Percentiles rank a stretch among this genome's conserved stretches.
Conservation (phyloP, 805 yeast species). For the Gaillardinia entomophila region DNA sequence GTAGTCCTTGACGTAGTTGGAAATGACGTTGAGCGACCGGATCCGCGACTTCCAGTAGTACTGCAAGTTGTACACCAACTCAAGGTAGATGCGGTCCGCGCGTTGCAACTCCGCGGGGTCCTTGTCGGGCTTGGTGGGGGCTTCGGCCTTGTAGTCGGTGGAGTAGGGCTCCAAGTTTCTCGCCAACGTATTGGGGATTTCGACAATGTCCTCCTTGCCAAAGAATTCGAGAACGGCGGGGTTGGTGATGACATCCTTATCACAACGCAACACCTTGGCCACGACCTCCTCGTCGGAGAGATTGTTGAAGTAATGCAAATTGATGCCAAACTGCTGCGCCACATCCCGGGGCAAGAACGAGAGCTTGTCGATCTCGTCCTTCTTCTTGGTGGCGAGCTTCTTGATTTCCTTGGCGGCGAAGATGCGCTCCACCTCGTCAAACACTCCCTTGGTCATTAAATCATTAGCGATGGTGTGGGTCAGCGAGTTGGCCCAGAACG, state of each 20-base stretch:
- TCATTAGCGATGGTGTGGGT: conserved; percentile 42
- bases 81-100: conserved; percentile 65
- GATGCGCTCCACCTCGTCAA: conserved; percentile 55
- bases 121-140: conserved; percentile 38
- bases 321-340: conserved; percentile 77
- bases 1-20: conserved; percentile 60
- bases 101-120: conserved; percentile 57
- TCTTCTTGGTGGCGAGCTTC: conserved; percentile 38
- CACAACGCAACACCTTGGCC: conserved; percentile 54
- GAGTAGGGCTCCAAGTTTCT: conserved; percentile 62
- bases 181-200: conserved; percentile 50
- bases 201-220: conserved; percentile 57
- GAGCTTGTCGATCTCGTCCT: conserved; percentile 41
- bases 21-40: conserved; percentile 50
- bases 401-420: conserved; percentile 54
- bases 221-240: conserved; percentile 63
- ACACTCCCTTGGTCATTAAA: conserved; percentile 53
- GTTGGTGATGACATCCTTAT: conserved; percentile 46
- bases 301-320: conserved; percentile 57
- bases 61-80: conserved; percentile 60
- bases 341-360: conserved; percentile 63
- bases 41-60: conserved; percentile 70
- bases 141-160: conserved; percentile 36
- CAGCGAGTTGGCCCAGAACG: conserved; percentile 56
- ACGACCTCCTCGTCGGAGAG: conserved; percentile 52